Evolutionary conservation across 1,284 basidiomycete species (phyloP).

Genomic region (Leccinum huronense): DNA sequence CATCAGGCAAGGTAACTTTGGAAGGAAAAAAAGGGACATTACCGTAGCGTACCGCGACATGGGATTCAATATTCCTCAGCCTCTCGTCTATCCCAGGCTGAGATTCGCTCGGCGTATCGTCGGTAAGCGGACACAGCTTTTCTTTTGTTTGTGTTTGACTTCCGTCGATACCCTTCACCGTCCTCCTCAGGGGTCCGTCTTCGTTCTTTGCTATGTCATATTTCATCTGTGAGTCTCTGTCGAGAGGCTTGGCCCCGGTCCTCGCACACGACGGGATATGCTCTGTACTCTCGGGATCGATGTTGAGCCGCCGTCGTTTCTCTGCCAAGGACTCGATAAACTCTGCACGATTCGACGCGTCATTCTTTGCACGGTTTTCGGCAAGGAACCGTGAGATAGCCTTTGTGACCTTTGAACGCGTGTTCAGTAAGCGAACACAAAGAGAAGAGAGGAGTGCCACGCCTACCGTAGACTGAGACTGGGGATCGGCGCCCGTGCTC

Average conservation of each 20-base stretch:
- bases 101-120: slow-evolving; percentile 37
- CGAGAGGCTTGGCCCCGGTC: slow-evolving; percentile 63
- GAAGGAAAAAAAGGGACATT: slow-evolving; percentile 16
- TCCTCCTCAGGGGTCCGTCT: slow-evolving; percentile 68
- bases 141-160: slow-evolving; percentile 23
- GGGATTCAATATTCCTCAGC: slow-evolving; percentile 61
- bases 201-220: slow-evolving; percentile 80
- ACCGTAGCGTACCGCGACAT: slow-evolving; percentile 74
- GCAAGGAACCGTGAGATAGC: slow-evolving; percentile 69
- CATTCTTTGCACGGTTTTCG: slow-evolving; percentile 63
- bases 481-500: slow-evolving; percentile 43
- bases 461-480: slow-evolving; percentile 58
- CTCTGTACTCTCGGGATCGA: slow-evolving; percentile 31
- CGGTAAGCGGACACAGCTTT: slow-evolving; percentile 30
- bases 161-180: slow-evolving; percentile 36
- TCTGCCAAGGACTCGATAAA: slow-evolving; percentile 60
- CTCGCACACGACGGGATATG: slow-evolving; percentile 60
- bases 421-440: slow-evolving; percentile 3
- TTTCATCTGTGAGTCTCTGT: slow-evolving; percentile 75
- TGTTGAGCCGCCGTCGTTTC: slow-evolving; percentile 45
- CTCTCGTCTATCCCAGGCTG: slow-evolving; percentile 65
- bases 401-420: slow-evolving; percentile 53
- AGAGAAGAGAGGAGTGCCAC: slow-evolving; percentile 6
- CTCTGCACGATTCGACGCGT: slow-evolving; percentile 70
- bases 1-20: slow-evolving; percentile 1